Base-by-base conservation (phyloP, 345 rosid genomes). In the Salix viminalis region DNA sequence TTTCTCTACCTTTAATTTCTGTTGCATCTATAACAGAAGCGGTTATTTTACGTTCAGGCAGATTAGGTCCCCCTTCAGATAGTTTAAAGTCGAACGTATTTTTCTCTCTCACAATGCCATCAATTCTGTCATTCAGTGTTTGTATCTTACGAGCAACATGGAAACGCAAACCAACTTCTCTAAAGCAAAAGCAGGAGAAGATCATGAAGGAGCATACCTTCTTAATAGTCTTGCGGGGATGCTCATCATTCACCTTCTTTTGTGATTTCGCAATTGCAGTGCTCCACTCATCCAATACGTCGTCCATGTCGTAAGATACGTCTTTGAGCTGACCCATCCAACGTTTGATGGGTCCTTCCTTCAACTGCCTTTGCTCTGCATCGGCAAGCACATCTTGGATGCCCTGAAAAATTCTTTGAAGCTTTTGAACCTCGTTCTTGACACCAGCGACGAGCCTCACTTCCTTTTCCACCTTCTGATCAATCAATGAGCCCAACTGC, bases 211-310 rank as follows among this genome's bases (percentile, higher is more conserved):
- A 73, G 6, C 61, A 41, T 42, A 78, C 81, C 76, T 78, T 71
- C 52, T 48, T 48, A 3, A 3, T 6, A 28, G 37, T 24, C n/a
- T 32, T 34, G 16, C 11, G 21, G 30, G 24, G 7, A 10, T 7
- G 15, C 13, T 30, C 32, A 30, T 72, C 44, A 65, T 28, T 67
- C 34, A 41, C 13, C 21, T 77, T 28, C 0, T 0, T 69, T 32
- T 44, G 11, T 7, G 56, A 32, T 41, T 73, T 39, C 18, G 12
- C 16, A 37, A 77, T 52, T 16, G 34, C 32, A 4, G 69, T 58
- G 56, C 19, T 16, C 78, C 72, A 67, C 46, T 75, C 78, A 50
- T 75, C 78, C 67, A 77, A 0, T 41, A 66, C 44, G 14, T 72
- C 72, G 13, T 72, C 72, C 1, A 78, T 26, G 19, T 78, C 72